Evolutionary conservation across 2,329 filamentous ascomycete species (phyloP).

Genomic region (Pseudocercospora macadamiae): DNA sequence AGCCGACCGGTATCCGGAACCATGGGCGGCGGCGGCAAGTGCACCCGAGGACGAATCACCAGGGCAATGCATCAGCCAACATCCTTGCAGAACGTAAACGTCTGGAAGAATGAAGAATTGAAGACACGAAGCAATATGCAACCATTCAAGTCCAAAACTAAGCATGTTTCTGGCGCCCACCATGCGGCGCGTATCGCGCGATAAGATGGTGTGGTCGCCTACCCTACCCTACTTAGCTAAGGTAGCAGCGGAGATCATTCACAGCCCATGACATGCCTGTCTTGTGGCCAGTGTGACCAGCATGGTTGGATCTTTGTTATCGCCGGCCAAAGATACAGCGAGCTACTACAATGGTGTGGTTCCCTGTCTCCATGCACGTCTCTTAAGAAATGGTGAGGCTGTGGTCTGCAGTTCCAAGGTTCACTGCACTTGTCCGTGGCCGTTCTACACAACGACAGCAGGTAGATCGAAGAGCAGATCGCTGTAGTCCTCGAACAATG

Average conservation of each 20-base stretch:
- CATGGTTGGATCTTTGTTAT: background rate
- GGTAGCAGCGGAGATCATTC: background rate
- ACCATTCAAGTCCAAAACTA: background rate
- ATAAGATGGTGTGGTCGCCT: slow-evolving; percentile 12
- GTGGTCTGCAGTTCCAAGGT: too few species aligned
- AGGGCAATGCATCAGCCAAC: background rate
- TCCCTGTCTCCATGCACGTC: background rate
- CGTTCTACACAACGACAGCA: too few species aligned
- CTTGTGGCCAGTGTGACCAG: background rate
- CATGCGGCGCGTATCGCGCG: slow-evolving; percentile 14
- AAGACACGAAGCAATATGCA: background rate
- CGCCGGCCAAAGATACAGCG: slow-evolving; percentile 1
- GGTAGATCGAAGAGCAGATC: too few species aligned
- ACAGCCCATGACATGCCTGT: background rate
- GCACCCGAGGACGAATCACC: background rate
- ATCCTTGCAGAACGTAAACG: background rate
- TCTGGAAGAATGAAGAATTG: background rate
- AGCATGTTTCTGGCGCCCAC: background rate
- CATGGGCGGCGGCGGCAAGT: background rate
- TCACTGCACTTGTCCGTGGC: too few species aligned
- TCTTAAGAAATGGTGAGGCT: background rate
- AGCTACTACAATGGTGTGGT: background rate
- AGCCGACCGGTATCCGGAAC: background rate
- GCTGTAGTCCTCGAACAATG: background rate
- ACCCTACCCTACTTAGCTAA: background rate